Evolutionary conservation across 495 filamentous ascomycete genomes (phyloP).

Genomic region (Elasticomyces elasticus): DNA sequence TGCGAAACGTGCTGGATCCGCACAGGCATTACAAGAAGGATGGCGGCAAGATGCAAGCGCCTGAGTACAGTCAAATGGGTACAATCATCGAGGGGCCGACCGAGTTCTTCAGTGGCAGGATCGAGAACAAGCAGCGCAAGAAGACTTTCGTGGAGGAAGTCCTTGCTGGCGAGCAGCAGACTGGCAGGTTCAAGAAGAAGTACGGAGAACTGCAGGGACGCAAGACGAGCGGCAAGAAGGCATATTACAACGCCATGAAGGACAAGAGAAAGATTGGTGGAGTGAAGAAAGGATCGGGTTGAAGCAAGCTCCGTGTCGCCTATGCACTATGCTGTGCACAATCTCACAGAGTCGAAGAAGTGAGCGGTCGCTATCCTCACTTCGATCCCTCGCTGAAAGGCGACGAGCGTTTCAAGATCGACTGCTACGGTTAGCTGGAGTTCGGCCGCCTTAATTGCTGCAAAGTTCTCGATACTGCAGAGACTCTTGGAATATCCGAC

Average conservation of each 20-base stretch:
- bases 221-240: constrained; percentile 64
- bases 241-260: constrained; percentile 57
- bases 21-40: constrained; percentile 90
- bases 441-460: too few species aligned
- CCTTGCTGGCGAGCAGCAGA: constrained; percentile 52
- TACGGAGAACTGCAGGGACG: constrained; percentile 56
- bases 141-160: constrained; percentile 85
- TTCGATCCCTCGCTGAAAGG: too few species aligned
- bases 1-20: constrained; percentile 80
- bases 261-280: constrained; percentile 38
- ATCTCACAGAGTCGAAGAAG: too few species aligned
- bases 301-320: background rate
- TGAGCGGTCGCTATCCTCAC: too few species aligned
- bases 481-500: too few species aligned
- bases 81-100: constrained; percentile 82
- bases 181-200: constrained; percentile 56
- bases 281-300: constrained; percentile 20
- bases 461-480: too few species aligned
- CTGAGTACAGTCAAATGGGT: constrained; percentile 79
- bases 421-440: too few species aligned
- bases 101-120: constrained; percentile 68
- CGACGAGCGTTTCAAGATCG: too few species aligned
- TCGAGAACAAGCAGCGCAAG: constrained; percentile 80
- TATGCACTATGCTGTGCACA: constrained; percentile 1
- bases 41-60: constrained; percentile 51